These are phyloP conservation scores for Aspergillus candidus DNA, from an alignment of 2,329 filamentous ascomycete species.

Conservation along the genomic window DNA sequence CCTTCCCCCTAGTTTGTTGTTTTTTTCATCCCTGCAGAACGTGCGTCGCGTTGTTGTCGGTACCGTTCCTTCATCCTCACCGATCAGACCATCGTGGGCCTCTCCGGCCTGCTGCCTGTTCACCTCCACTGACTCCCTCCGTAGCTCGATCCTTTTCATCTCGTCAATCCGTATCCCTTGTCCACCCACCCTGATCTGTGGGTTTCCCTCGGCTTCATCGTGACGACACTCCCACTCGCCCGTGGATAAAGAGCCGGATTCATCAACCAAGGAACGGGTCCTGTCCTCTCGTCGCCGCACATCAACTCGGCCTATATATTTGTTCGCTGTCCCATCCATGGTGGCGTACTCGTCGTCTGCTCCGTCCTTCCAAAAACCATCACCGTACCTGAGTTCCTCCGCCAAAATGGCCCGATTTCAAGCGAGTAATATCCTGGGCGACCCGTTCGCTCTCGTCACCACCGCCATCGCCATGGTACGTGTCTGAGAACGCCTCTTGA, in stretches of 20 bases:
- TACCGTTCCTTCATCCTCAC: no score
- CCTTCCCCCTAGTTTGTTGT: no score
- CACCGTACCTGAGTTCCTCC: slow-evolving; percentile 13
- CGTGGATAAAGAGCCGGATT: no score
- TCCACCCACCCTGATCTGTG: neutral
- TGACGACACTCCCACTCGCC: no score
- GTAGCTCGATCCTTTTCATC: slow-evolving; percentile 3
- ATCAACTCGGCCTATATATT: slow-evolving; percentile 4
- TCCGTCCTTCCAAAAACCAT: slow-evolving; percentile 17
- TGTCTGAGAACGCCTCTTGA: slow-evolving; percentile 16
- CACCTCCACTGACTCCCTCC: slow-evolving; percentile 6
- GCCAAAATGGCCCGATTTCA: slow-evolving; percentile 54
- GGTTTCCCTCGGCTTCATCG: no score
- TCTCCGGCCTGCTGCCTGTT: slow-evolving; percentile 4
- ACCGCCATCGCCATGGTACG: slow-evolving; percentile 85
- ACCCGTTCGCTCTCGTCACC: slow-evolving; percentile 92
- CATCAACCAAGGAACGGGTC: no score
- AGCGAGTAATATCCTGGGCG: slow-evolving; percentile 84
- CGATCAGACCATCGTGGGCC: no score
- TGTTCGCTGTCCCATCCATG: slow-evolving; percentile 15
- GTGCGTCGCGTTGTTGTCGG: no score
- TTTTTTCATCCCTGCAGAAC: no score
- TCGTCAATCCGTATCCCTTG: neutral
- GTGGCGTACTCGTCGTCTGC: slow-evolving; percentile 18
- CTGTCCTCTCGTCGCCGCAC: no score